phyloP scores from a whole-genome alignment of 1,284 basidiomycete species.

The Trichosporon asahii region DNA sequence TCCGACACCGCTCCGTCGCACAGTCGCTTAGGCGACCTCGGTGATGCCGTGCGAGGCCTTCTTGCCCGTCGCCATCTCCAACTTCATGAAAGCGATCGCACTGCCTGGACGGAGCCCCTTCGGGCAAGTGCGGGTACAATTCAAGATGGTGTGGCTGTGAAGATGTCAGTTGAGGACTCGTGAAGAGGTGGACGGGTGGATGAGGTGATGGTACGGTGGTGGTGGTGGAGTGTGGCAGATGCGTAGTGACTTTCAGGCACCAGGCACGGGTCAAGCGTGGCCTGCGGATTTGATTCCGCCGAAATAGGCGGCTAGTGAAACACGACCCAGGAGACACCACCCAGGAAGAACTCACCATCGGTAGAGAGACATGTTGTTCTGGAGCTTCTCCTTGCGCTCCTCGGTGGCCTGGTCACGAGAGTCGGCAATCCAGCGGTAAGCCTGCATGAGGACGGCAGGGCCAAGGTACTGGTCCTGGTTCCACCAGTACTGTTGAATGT shows the following conservation, averaged over 20 bases:
- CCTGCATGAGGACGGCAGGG: constrained; percentile 92
- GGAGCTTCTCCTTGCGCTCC: constrained; percentile 83
- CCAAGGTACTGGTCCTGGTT: constrained; percentile 98
- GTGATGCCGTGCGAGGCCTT: constrained; percentile 13
- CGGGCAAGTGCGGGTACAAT: constrained; percentile 85
- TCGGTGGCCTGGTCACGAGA: constrained; percentile 79
- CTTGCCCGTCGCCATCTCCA: constrained; percentile 71
- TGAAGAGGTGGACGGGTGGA: no score
- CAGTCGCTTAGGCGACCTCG: constrained; percentile 10
- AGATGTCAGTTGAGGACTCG: constrained; percentile 5
- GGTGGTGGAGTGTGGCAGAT: no score
- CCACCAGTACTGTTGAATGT: constrained; percentile 77
- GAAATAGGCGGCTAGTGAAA: no score
- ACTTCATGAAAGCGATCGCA: constrained; percentile 84
- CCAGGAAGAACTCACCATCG: constrained; percentile 31
- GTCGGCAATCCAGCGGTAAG: constrained; percentile 97
- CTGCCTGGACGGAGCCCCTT: constrained; percentile 71
- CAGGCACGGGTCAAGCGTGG: not conserved
- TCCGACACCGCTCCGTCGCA: no score
- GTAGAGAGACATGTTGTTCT: constrained; percentile 93
- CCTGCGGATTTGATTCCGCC: not conserved
- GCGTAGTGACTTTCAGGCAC: not conserved
- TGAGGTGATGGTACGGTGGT: not conserved
- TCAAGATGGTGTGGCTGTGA: constrained; percentile 84
- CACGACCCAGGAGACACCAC: not conserved